Conservation (phyloP, 2,329 filamentous ascomycete species). For the Diaporthe citriasiana region DNA sequence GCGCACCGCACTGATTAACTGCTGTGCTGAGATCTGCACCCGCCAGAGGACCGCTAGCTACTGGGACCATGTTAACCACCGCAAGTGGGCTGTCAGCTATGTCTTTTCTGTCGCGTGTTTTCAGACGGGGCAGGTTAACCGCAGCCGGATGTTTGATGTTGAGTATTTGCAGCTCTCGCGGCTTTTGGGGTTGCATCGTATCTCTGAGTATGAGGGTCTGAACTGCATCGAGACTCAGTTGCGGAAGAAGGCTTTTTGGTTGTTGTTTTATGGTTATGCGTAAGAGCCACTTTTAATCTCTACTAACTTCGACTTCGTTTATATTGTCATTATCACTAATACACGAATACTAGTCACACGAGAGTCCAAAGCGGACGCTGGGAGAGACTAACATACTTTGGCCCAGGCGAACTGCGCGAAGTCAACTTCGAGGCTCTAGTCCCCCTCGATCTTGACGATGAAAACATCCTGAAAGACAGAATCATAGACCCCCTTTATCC, state of each 20-base stretch:
- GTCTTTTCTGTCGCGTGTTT: slow-evolving; percentile 51
- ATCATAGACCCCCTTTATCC: background rate
- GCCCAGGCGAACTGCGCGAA: background rate
- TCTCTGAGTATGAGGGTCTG: slow-evolving; percentile 39
- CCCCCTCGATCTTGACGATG: background rate
- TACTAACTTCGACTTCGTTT: too few species aligned
- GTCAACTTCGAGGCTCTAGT: slow-evolving; percentile 9
- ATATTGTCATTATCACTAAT: background rate
- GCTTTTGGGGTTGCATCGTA: slow-evolving; percentile 50
- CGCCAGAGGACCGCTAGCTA: slow-evolving; percentile 45
- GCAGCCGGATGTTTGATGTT: slow-evolving; percentile 53
- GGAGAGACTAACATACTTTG: slow-evolving; percentile 6
- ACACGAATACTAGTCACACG: background rate
- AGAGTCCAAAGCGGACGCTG: slow-evolving; percentile 21
- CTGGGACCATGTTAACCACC: slow-evolving; percentile 50
- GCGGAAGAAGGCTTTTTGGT: slow-evolving; percentile 18
- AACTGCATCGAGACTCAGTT: slow-evolving; percentile 17
- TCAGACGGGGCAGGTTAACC: slow-evolving; percentile 54
- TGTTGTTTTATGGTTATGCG: slow-evolving; percentile 21
- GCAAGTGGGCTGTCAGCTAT: slow-evolving; percentile 54
- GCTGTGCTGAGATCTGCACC: slow-evolving; percentile 46
- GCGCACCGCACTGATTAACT: slow-evolving; percentile 48
- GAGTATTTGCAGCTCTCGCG: slow-evolving; percentile 54
- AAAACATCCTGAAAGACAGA: slow-evolving; percentile 4
- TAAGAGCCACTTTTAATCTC: background rate